These are phyloP conservation scores for Suillus subluteus DNA, from an alignment of 768 basidiomycete genomes.

Conservation along the genomic window DNA sequence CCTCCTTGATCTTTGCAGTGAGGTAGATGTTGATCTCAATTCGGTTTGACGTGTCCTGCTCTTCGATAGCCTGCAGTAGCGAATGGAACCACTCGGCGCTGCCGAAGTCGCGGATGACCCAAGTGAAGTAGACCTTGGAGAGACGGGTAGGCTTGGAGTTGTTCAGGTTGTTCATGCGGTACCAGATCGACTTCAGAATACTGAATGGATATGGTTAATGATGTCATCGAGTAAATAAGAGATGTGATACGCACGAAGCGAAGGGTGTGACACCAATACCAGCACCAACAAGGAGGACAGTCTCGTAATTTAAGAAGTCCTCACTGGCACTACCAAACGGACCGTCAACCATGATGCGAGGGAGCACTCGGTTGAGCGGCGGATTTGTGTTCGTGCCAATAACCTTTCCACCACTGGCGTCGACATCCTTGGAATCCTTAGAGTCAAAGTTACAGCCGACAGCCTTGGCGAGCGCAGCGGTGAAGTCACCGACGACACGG, in stretches of 20 bases:
- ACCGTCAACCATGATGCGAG: slow-evolving; percentile 94
- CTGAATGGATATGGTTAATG: slow-evolving; percentile 38
- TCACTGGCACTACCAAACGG: slow-evolving; percentile 94
- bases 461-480: slow-evolving; percentile 74
- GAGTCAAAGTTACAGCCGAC: slow-evolving; percentile 83
- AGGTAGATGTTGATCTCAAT: slow-evolving; percentile 97
- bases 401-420: slow-evolving; percentile 56
- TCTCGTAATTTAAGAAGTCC: slow-evolving; percentile 90
- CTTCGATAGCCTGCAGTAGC: slow-evolving; percentile 89
- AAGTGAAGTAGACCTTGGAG: slow-evolving; percentile 91
- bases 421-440: slow-evolving; percentile 50
- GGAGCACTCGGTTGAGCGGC: slow-evolving; percentile 72
- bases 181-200: slow-evolving; percentile 92
- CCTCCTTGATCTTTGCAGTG: slow-evolving; percentile 88
- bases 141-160: slow-evolving; percentile 76
- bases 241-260: slow-evolving; percentile 68
- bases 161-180: slow-evolving; percentile 90
- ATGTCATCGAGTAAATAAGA: slow-evolving; percentile 8
- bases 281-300: slow-evolving; percentile 86
- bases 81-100: slow-evolving; percentile 94
- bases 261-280: slow-evolving; percentile 98
- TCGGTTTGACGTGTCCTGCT: slow-evolving; percentile 81
- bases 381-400: slow-evolving; percentile 60
- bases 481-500: slow-evolving; percentile 92
- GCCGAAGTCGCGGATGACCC: slow-evolving; percentile 94